These are phyloP conservation scores for Ophiostoma triangulosporum DNA, from an alignment of 2,329 filamentous ascomycete genomes.

Conservation along the genomic window DNA sequence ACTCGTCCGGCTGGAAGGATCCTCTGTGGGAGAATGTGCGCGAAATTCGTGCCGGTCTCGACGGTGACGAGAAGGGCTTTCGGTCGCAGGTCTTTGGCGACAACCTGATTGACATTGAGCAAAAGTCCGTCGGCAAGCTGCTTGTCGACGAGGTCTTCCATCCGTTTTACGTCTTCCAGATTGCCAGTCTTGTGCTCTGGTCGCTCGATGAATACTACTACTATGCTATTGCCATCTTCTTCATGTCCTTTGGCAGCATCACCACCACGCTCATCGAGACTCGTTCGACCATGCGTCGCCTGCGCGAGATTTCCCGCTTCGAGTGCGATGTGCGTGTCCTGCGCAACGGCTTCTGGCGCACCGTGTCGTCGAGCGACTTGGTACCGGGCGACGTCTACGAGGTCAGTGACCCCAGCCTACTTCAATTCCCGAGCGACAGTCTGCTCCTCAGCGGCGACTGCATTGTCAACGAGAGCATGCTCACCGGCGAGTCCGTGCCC, in stretches of 20 bases:
- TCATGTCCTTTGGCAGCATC: conserved; percentile 90
- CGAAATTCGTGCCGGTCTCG: conserved; percentile 53
- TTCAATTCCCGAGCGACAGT: conserved; percentile 84
- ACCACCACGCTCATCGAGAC: conserved; percentile 82
- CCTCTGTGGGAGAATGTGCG: conserved; percentile 72
- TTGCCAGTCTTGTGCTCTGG: conserved; percentile 88
- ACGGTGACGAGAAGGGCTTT: conserved; percentile 71
- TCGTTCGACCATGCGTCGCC: conserved; percentile 75
- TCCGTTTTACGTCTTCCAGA: conserved; percentile 96
- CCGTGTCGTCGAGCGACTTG: conserved; percentile 72
- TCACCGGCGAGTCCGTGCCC: conserved; percentile 92
- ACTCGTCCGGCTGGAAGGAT: conserved; percentile 88
- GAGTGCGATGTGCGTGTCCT: conserved; percentile 92
- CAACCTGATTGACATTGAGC: conserved; percentile 85
- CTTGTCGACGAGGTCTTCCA: conserved; percentile 91
- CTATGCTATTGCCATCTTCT: conserved; percentile 86
- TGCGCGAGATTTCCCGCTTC: conserved; percentile 85
- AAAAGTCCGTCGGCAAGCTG: conserved; percentile 72
- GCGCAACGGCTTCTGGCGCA: conserved; percentile 90
- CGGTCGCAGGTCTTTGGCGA: conserved; percentile 77
- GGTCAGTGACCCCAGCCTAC: conserved; percentile 80
- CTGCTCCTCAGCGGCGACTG: conserved; percentile 85
- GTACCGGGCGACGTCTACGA: conserved; percentile 96
- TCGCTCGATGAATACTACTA: conserved; percentile 96
- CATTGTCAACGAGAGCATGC: conserved; percentile 98